Evolutionary conservation across 2,329 filamentous ascomycete genomes (phyloP), one percentile per base, ranked within the genome.

Genomic region (Elsinoe necatrix): DNA sequence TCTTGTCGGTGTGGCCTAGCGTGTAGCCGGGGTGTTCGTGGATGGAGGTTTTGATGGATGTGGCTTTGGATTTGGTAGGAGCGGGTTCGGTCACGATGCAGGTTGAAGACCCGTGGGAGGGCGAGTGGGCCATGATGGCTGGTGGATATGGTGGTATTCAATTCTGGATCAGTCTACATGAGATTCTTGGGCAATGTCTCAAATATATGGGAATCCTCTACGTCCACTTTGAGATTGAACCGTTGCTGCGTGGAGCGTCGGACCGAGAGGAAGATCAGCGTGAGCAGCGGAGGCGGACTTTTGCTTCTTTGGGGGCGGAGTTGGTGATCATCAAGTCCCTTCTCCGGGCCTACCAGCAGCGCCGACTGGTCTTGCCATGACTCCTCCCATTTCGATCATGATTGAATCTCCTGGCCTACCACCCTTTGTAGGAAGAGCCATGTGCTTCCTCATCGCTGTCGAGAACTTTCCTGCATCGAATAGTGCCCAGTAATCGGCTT

Each of bases 261-360:
- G 48, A 21, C 48, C 48, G 48, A 52, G n/a, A n/a, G n/a, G 16
- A 29, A 37, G 48, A 52, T 52, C 48, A 52, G 48, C 48, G 29
- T 52, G 48, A 35, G 48, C 11, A n/a, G 42, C 12, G 42, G 14
- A 16, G 7, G 18, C n/a, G 31, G 48, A 31, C 2, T 12, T 52
- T 52, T 39, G n/a, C 48, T 31, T 37, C 31, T 37, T 52, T 37
- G 16, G 48, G 48, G 27, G 8, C 47, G 47, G 47, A 7, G 25
- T n/a, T 25, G 43, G 16, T 27, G 3, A 47, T 47, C 21, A 27
- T 25, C 4, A 25, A 27, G 11, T 47, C 39, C 41, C 20, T 25
- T 2, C 9, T 45, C 41, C 21, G 41, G 41, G 9, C 6, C 23
- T 25, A 25, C 23, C 41, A 23, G 41, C 12, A 45, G 11, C 23